A percentile compares a stretch with the other conserved stretches of the same genome.
Conservation (phyloP, 2,329 filamentous ascomycete genomes). For the Ophiosphaerella korrae region DNA sequence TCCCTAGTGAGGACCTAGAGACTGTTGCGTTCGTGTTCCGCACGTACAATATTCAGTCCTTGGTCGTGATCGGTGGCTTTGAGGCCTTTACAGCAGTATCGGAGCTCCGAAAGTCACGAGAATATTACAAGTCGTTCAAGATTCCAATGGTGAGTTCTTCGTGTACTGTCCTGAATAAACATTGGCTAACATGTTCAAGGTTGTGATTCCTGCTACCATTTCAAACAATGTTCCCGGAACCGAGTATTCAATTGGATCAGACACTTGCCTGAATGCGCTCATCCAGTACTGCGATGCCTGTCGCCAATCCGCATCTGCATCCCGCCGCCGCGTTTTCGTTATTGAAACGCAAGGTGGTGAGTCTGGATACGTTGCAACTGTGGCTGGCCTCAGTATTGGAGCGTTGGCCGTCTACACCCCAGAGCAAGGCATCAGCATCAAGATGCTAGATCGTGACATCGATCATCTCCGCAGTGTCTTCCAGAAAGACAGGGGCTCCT, state of each 20-base stretch:
- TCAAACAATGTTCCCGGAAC: conserved; percentile 98
- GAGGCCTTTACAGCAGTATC: conserved; percentile 94
- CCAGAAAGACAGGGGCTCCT: conserved; percentile 81
- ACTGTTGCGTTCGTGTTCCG: conserved; percentile 82
- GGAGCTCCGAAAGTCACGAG: conserved; percentile 80
- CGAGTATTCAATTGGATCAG: conserved; percentile 94
- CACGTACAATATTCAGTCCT: conserved; percentile 84
- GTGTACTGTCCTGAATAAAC: background rate
- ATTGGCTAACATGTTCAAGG: conserved; percentile 55
- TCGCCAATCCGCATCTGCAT: conserved; percentile 93
- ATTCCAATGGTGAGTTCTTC: conserved; percentile 71
- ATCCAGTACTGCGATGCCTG: conserved; percentile 97
- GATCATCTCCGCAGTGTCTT: conserved; percentile 87
- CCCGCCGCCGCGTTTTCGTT: conserved; percentile 91
- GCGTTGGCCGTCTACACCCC: conserved; percentile 94
- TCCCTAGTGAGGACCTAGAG: conserved; percentile 86
- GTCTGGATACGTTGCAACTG: conserved; percentile 90
- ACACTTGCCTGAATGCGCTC: conserved; percentile 94
- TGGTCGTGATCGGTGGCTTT: conserved; percentile 93
- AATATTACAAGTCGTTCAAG: conserved; percentile 80
- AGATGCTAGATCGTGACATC: conserved; percentile 91
- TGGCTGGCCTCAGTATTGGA: conserved; percentile 89
- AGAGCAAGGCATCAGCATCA: conserved; percentile 91
- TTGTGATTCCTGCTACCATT: conserved; percentile 91
- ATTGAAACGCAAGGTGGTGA: conserved; percentile 97